Base-by-base conservation (phyloP, 164 flowering plant species). In the Dillenia turbinata region DNA sequence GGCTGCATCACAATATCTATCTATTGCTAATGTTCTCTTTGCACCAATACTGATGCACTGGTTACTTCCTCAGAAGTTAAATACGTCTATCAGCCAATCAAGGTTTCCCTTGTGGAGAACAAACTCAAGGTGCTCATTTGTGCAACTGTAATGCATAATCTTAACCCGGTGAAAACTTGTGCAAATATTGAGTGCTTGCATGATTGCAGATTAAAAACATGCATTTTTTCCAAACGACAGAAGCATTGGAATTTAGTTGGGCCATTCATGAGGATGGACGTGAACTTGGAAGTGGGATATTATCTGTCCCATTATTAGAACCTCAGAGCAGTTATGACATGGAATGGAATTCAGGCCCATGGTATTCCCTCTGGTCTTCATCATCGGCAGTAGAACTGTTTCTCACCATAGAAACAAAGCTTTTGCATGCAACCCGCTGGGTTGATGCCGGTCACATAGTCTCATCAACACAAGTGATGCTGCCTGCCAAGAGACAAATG, bases 61-160 rank as follows among this genome's bases (percentile, higher is more conserved):
- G 10, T 58, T 64, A 19, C 52, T 9, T 69, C 73, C 79, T 65
- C 95, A 94, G 98, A 94, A 66, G 96, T 91, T 12, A 94, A 91
- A 70, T 88, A 83, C 74, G 76, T 86, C 14, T 85, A 94, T 75
- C 98, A 91, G 57, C 92, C 98, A 60, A 80, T 94, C 75, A 94
- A 87, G 79, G 69, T 86, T 57, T 77, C 83, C 45, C 63, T 84
- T 17, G 55, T 22, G 47, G 83, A 81, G 16, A 65, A 72, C 60
- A 72, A 61, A 51, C 53, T 94, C 9, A 80, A 86, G 98, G 98
- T 94, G 75, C 49, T 54, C 19, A 47, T 12, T 59, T 54, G n/a
- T 48, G 46, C 14, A 46, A 49, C 26, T 51, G 54, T 7, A 4
- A 33, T 33, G 40, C 40, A 33, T 33, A 33, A 33, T 68, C 26